Conservation (phyloP, 495 filamentous ascomycete genomes). For the Podospora appendiculata region DNA sequence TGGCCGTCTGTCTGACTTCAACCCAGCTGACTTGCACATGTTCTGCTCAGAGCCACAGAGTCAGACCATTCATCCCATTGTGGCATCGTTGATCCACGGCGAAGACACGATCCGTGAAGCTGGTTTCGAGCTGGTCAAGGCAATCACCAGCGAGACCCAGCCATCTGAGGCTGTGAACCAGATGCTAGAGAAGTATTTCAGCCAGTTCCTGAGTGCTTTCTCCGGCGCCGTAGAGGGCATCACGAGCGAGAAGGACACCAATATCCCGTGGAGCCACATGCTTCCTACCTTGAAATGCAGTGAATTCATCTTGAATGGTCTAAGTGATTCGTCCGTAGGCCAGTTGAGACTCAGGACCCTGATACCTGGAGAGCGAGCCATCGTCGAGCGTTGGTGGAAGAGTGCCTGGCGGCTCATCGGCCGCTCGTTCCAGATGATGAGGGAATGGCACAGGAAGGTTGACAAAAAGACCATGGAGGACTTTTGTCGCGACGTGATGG, state of each 20-base stretch:
- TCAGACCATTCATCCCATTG: slow-evolving; percentile 52
- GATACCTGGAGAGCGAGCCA: slow-evolving; percentile 51
- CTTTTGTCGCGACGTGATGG: slow-evolving; percentile 88
- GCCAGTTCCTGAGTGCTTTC: slow-evolving; percentile 27
- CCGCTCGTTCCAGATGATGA: slow-evolving; percentile 75
- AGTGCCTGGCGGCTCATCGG: slow-evolving; percentile 69
- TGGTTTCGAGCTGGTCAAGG: slow-evolving; percentile 71
- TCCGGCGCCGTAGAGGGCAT: slow-evolving; percentile 36
- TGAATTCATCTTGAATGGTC: slow-evolving; percentile 66
- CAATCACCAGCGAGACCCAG: slow-evolving; percentile 59
- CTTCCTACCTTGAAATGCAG: slow-evolving; percentile 64
- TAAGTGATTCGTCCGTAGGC: slow-evolving; percentile 76
- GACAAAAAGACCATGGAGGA: slow-evolving; percentile 75
- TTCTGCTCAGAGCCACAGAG: slow-evolving; percentile 55
- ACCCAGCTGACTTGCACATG: slow-evolving; percentile 50
- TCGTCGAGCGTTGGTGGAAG: slow-evolving; percentile 71
- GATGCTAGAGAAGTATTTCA: slow-evolving; percentile 55
- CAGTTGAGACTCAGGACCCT: slow-evolving; percentile 61
- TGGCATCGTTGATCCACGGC: slow-evolving; percentile 59
- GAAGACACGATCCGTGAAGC: slow-evolving; percentile 65
- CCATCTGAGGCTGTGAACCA: slow-evolving; percentile 68
- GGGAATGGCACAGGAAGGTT: slow-evolving; percentile 63
- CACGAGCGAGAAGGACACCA: slow-evolving; percentile 45
- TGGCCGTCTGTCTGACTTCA: slow-evolving; percentile 68
- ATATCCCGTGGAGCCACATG: slow-evolving; percentile 53